Conservation (phyloP, 2,329 filamentous ascomycete species). For the Pleomassaria siparia region DNA sequence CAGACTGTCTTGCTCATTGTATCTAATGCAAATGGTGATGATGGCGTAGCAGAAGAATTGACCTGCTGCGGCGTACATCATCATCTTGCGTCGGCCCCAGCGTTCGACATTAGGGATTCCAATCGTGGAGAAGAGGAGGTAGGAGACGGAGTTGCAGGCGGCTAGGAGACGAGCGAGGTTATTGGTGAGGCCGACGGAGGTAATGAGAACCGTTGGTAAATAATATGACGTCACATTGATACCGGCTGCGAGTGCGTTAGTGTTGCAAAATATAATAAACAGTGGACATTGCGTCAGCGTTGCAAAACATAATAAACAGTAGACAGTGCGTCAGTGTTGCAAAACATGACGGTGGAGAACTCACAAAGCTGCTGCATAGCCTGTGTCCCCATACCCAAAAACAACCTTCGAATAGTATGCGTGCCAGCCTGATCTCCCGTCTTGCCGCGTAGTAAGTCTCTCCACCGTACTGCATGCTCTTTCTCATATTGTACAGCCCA, state of each 20-base stretch:
- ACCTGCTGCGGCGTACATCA: conserved; percentile 58
- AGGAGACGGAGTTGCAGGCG: conserved; percentile 55
- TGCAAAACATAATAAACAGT: too few relatives aligned
- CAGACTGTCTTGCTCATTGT: conserved; percentile 35
- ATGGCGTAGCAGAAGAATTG: conserved; percentile 49
- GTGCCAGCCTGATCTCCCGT: conserved; percentile 49
- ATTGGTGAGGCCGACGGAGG: conserved; percentile 57
- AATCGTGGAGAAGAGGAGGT: conserved; percentile 51
- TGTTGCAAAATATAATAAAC: too few relatives aligned
- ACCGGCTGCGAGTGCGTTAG: conserved; percentile 11
- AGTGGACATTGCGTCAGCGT: too few relatives aligned
- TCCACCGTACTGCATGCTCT: conserved; percentile 54
- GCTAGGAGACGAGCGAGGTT: conserved; percentile 57
- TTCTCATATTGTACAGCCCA: conserved; percentile 53
- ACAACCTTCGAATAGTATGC: conserved; percentile 52
- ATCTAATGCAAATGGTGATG: conserved; percentile 42
- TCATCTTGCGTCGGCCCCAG: conserved; percentile 60
- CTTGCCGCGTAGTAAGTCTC: conserved; percentile 52
- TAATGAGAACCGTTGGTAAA: conserved; percentile 61
- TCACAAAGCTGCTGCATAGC: conserved; percentile 52
- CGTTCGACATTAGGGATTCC: conserved; percentile 53
- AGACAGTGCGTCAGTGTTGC: too few relatives aligned
- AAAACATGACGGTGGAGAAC: not conserved
- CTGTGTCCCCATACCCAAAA: conserved; percentile 58
- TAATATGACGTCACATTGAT: conserved; percentile 52